Evolutionary conservation across 306 rosid species (phyloP).

Genomic region (Mimosa bimucronata): DNA sequence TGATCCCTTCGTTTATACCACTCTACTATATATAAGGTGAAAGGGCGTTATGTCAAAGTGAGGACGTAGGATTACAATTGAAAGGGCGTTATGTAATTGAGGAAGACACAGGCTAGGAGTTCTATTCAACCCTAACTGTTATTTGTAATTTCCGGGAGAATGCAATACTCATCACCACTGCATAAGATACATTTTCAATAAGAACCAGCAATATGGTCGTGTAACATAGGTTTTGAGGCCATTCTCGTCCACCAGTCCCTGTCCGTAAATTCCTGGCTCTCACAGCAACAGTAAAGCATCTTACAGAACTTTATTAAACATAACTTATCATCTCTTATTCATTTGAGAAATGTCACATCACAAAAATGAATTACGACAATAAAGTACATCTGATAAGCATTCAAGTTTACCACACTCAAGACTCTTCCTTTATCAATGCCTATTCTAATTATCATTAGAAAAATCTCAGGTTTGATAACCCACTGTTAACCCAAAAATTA

Average conservation of each 20-base stretch:
- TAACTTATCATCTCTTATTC: slow-evolving; percentile 8
- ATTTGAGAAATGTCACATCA: slow-evolving; percentile 13
- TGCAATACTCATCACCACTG: not conserved
- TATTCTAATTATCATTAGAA: slow-evolving; percentile 41
- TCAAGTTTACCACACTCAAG: slow-evolving; percentile 31
- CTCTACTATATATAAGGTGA: not conserved
- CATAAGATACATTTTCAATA: not conserved
- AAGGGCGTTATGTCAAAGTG: not conserved
- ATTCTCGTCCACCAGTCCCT: not conserved
- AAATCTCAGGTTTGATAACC: slow-evolving; percentile 22
- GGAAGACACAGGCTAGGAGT: not conserved
- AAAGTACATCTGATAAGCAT: slow-evolving; percentile 27
- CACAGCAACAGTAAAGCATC: not conserved
- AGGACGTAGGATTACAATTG: not conserved
- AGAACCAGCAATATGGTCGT: not conserved
- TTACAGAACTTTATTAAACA: not conserved
- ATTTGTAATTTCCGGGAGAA: not conserved
- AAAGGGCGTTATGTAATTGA: not conserved
- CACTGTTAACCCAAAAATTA: slow-evolving; percentile 14
- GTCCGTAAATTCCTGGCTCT: not conserved
- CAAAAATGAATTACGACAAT: slow-evolving; percentile 42
- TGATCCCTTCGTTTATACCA: not conserved
- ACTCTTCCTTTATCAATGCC: slow-evolving; percentile 17
- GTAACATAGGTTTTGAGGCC: not conserved
- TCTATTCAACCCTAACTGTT: not conserved